Conservation (phyloP, 352 stramenopile genomes). For the Thalassiosira sp. region DNA sequence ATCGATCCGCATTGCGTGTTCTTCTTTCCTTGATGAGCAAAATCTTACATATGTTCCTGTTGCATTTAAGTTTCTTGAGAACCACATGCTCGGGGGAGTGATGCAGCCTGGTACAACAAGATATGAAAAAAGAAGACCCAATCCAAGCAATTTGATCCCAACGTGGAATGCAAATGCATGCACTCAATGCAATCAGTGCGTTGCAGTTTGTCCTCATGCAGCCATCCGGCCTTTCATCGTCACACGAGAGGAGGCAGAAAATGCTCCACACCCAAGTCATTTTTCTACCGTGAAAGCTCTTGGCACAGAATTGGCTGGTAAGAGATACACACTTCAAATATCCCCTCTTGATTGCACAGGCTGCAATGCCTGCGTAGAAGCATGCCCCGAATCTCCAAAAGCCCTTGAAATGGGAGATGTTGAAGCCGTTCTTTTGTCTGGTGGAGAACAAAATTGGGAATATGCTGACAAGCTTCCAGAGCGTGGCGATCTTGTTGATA, state of each 20-base stretch:
- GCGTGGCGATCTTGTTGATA: constrained; percentile 70
- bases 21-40: neutral
- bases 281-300: constrained; percentile 69
- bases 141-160: constrained; percentile 58
- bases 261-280: constrained; percentile 57
- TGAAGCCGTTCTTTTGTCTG: constrained; percentile 44
- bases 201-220: constrained; percentile 76
- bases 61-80: constrained; percentile 69
- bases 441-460: constrained; percentile 72
- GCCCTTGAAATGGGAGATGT: constrained; percentile 73
- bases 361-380: constrained; percentile 76
- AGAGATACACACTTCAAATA: constrained; percentile 73
- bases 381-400: constrained; percentile 74
- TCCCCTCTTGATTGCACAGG: constrained; percentile 78
- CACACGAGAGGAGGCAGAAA: constrained; percentile 65
- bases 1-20: neutral
- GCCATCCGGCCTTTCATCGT: constrained; percentile 78
- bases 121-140: constrained; percentile 73
- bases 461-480: constrained; percentile 67
- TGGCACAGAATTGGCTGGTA: constrained; percentile 64
- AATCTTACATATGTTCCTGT: neutral
- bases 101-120: constrained; percentile 69
- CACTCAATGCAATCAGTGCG: constrained; percentile 81
- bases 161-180: constrained; percentile 65
- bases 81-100: constrained; percentile 69